A percentile compares a stretch with the other conserved stretches of the same genome.
Evolutionary conservation across 352 stramenopile genomes (phyloP).

Genomic region (Globisporangium takayamanum): DNA sequence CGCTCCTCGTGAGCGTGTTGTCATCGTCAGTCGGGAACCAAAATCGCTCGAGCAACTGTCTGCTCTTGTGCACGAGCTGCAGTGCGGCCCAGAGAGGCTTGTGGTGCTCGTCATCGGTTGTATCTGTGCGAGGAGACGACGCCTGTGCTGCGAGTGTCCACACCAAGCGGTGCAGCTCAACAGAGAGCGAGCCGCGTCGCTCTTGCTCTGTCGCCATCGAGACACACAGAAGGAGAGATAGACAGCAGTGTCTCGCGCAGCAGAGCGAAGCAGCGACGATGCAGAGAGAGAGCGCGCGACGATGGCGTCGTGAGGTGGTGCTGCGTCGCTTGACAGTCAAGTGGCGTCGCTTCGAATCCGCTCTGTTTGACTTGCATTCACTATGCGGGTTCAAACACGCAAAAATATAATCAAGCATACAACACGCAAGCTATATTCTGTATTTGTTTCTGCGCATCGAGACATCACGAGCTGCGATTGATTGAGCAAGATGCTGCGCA

Average conservation of each 20-base stretch:
- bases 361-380: no score
- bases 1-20: conserved; percentile 37
- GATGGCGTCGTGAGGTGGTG: no score
- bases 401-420: no score
- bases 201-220: not conserved
- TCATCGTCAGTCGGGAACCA: conserved; percentile 52
- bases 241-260: not conserved
- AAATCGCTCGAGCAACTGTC: conserved; percentile 27
- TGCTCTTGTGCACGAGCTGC: conserved; percentile 23
- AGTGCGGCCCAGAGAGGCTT: conserved; percentile 34
- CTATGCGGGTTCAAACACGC: no score
- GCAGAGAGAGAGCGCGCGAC: no score
- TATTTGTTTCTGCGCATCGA: no score
- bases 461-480: no score
- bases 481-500: conserved; percentile 17
- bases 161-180: conserved; percentile 26
- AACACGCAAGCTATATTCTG: no score
- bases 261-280: no score
- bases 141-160: conserved; percentile 10
- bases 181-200: conserved; percentile 26
- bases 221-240: not conserved
- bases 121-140: no score
- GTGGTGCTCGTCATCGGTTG: conserved; percentile 1
- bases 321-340: no score
- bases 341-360: no score